Conservation (phyloP, 2,329 filamentous ascomycete genomes). For the Zarea fungicola region DNA sequence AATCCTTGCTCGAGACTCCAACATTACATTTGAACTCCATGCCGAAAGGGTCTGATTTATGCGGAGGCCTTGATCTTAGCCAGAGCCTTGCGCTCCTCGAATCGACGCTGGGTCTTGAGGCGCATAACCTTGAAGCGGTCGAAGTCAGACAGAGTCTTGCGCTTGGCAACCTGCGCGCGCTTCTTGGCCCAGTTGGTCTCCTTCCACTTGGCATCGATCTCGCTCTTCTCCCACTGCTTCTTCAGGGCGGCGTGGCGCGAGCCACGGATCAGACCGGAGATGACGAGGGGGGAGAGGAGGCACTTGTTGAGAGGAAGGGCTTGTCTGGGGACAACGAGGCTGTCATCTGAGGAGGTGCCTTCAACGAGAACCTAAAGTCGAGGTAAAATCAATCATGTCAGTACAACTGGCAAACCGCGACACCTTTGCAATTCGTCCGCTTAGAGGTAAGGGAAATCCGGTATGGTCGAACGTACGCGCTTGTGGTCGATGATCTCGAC, state of each 20-base stretch:
- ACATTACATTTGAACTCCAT: slow-evolving; percentile 17
- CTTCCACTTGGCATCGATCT: slow-evolving; percentile 91
- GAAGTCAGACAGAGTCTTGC: slow-evolving; percentile 92
- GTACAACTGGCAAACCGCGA: slow-evolving; percentile 2
- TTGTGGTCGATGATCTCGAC: slow-evolving; percentile 99
- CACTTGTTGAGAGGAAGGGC: slow-evolving; percentile 73
- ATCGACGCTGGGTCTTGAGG: slow-evolving; percentile 98
- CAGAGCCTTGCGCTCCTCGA: slow-evolving; percentile 94
- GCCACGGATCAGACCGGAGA: slow-evolving; percentile 79
- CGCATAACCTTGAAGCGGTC: slow-evolving; percentile 99
- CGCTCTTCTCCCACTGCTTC: slow-evolving; percentile 84
- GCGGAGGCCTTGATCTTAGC: slow-evolving; percentile 85
- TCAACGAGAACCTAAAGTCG: slow-evolving; percentile 80
- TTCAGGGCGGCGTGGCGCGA: slow-evolving; percentile 77
- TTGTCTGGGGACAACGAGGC: slow-evolving; percentile 80
- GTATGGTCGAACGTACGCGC: slow-evolving; percentile 65
- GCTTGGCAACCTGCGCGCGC: slow-evolving; percentile 76
- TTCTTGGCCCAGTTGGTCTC: slow-evolving; percentile 93
- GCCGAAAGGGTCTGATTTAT: slow-evolving; percentile 44
- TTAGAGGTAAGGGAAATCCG: not conserved
- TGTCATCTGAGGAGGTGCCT: slow-evolving; percentile 78
- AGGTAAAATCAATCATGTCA: slow-evolving; percentile 19
- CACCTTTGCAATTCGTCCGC: slow-evolving; percentile 1
- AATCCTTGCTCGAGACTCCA: slow-evolving; percentile 20
- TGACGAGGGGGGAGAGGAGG: slow-evolving; percentile 84